Evolutionary conservation across 176 grass and related monocot genomes (phyloP).

Genomic region (Cenchrus purpureus): DNA sequence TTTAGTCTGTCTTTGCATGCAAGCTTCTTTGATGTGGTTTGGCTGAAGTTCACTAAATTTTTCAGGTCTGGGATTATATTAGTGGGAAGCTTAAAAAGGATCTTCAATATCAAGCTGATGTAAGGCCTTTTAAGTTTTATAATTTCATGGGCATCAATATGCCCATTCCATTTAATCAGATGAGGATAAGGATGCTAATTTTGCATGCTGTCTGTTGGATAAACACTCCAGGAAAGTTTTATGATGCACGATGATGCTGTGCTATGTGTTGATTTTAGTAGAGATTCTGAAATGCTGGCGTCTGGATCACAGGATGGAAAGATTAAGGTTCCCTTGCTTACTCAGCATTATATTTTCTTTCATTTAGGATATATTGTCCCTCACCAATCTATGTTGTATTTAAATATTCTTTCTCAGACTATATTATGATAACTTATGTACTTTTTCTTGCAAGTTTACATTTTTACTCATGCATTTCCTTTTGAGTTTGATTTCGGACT

Average conservation of each 20-base stretch:
- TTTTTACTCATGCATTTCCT: not conserved
- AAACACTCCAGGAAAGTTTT: constrained; percentile 81
- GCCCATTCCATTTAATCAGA: constrained; percentile 15
- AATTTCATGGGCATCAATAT: constrained; percentile 23
- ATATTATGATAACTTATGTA: not conserved
- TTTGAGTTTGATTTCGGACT: constrained; percentile 3
- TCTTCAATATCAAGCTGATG: constrained; percentile 99
- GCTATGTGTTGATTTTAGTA: constrained; percentile 94
- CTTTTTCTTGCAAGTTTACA: constrained; percentile 16
- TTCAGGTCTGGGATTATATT: constrained; percentile 98
- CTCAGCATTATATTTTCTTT: not conserved
- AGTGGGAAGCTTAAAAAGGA: constrained; percentile 99
- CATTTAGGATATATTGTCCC: not conserved
- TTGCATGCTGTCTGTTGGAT: constrained; percentile 27
- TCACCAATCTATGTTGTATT: not conserved
- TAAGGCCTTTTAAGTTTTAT: constrained; percentile 48
- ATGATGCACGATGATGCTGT: constrained; percentile 99
- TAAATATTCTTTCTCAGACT: not conserved
- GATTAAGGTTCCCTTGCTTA: constrained; percentile 76
- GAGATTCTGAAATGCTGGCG: constrained; percentile 97
- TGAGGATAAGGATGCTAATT: constrained; percentile 18
- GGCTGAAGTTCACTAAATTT: constrained; percentile 33
- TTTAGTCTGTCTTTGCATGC: constrained; percentile 26
- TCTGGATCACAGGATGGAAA: constrained; percentile 97
- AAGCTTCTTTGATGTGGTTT: constrained; percentile 14